These are phyloP conservation scores for Talaromyces albobiverticillius DNA, from an alignment of 2,329 filamentous ascomycete species.

Conservation along the genomic window DNA sequence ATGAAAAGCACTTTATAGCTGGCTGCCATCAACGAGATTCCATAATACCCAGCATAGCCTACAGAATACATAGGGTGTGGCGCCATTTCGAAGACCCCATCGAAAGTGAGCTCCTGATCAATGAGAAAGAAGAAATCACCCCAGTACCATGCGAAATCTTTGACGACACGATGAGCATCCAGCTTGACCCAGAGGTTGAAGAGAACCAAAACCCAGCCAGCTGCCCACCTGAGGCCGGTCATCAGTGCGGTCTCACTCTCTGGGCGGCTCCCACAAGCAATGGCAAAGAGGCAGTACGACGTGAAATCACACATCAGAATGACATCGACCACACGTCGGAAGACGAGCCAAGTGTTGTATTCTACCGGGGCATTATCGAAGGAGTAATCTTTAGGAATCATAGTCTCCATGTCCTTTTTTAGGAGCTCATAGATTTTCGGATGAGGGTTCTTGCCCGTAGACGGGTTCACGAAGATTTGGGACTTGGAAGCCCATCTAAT, in stretches of 20 bases:
- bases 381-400: conserved; percentile 89
- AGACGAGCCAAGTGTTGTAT: conserved; percentile 98
- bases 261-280: conserved; percentile 78
- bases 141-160: conserved; percentile 99
- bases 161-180: conserved; percentile 94
- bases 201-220: conserved; percentile 73
- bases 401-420: conserved; percentile 87
- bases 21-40: conserved; percentile 95
- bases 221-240: conserved; percentile 70
- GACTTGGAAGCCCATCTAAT: conserved; percentile 84
- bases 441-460: conserved; percentile 75
- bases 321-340: conserved; percentile 90
- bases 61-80: conserved; percentile 99
- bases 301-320: conserved; percentile 99
- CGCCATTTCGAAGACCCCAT: conserved; percentile 98
- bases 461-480: conserved; percentile 80
- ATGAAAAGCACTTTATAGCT: conserved; percentile 98
- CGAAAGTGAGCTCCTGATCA: conserved; percentile 95
- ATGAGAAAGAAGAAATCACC: conserved; percentile 99
- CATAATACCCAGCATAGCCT: conserved; percentile 96
- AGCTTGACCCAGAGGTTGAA: conserved; percentile 99
- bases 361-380: conserved; percentile 92
- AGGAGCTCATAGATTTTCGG: conserved; percentile 79
- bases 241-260: conserved; percentile 67
- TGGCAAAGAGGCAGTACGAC: conserved; percentile 93